Evolutionary conservation across 1,139 yeast species (phyloP).

Genomic region (Geotrichum bryndzae): DNA sequence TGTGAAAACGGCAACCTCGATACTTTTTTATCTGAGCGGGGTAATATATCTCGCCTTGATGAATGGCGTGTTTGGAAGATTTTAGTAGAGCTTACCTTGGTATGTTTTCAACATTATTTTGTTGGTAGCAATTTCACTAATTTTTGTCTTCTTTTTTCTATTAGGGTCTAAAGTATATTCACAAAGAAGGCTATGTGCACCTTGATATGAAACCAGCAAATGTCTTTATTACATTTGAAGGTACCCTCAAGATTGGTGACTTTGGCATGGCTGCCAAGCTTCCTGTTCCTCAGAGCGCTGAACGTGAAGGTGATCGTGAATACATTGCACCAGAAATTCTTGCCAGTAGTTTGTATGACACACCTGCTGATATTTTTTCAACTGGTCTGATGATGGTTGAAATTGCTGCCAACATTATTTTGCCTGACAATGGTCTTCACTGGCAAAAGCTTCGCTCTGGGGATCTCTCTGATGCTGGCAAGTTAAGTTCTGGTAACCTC

Average conservation of each 20-base stretch:
- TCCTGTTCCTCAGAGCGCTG: slow-evolving; percentile 47
- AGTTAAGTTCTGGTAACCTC: slow-evolving; percentile 64
- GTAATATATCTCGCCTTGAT: slow-evolving; percentile 68
- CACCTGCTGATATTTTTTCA: slow-evolving; percentile 91
- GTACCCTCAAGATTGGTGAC: slow-evolving; percentile 79
- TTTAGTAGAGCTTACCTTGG: slow-evolving; percentile 61
- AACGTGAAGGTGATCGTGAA: slow-evolving; percentile 94
- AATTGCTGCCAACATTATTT: slow-evolving; percentile 88
- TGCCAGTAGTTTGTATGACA: slow-evolving; percentile 73
- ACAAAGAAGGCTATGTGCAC: slow-evolving; percentile 69
- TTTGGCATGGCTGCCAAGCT: slow-evolving; percentile 68
- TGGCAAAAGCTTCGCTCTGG: slow-evolving; percentile 97
- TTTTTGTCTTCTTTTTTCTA: background rate
- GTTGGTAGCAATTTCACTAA: slow-evolving; percentile 5
- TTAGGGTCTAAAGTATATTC: slow-evolving; percentile 72
- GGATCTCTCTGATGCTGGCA: slow-evolving; percentile 91
- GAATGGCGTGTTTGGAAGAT: slow-evolving; percentile 99
- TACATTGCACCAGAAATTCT: slow-evolving; percentile 96
- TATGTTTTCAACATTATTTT: slow-evolving; percentile 15
- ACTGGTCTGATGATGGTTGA: slow-evolving; percentile 89
- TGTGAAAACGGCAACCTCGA: slow-evolving; percentile 93
- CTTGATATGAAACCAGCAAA: slow-evolving; percentile 93
- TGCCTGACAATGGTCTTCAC: slow-evolving; percentile 94
- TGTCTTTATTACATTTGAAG: slow-evolving; percentile 89
- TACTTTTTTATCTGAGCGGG: slow-evolving; percentile 71